phyloP scores from a whole-genome alignment of 2,329 filamentous ascomycete species.

The Fusarium sp. region DNA sequence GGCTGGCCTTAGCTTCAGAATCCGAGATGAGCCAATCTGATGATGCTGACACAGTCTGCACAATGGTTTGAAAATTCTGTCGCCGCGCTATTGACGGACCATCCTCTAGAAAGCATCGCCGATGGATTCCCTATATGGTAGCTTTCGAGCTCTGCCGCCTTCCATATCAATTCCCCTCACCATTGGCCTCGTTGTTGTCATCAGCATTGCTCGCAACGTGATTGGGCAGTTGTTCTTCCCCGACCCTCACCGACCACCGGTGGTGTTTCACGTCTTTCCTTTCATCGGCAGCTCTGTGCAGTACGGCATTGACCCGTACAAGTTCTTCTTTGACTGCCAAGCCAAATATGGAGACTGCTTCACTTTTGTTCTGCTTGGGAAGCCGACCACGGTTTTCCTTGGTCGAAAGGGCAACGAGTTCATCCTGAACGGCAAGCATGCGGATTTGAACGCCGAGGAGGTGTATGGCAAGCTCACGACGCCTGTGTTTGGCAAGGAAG shows the following conservation, averaged over 20 bases:
- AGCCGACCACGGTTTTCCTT: constrained; percentile 88
- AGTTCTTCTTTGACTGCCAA: constrained; percentile 83
- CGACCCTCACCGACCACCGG: constrained; percentile 83
- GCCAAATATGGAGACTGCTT: constrained; percentile 91
- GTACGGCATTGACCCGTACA: constrained; percentile 94
- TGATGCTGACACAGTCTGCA: constrained; percentile 8
- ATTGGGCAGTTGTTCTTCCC: constrained; percentile 83
- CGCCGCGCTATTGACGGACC: background rate
- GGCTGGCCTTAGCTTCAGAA: too few species aligned
- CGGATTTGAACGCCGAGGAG: constrained; percentile 91
- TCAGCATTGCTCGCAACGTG: constrained; percentile 83
- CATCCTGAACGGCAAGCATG: constrained; percentile 90
- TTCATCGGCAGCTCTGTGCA: constrained; percentile 90
- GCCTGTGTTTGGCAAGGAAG: constrained; percentile 83
- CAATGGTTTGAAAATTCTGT: constrained; percentile 1
- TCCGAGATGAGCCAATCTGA: background rate
- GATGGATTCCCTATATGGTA: constrained; percentile 20
- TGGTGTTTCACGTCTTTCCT: constrained; percentile 86
- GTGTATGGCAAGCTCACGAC: constrained; percentile 85
- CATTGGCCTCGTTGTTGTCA: constrained; percentile 59
- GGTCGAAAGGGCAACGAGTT: constrained; percentile 90
- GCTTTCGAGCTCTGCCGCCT: constrained; percentile 18
- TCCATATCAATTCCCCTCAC: constrained; percentile 55
- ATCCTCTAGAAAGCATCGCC: background rate
- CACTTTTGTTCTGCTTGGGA: constrained; percentile 88